Evolutionary conservation across 208 protist genomes (phyloP).

Genomic region (Wallacemonas rigidus): DNA sequence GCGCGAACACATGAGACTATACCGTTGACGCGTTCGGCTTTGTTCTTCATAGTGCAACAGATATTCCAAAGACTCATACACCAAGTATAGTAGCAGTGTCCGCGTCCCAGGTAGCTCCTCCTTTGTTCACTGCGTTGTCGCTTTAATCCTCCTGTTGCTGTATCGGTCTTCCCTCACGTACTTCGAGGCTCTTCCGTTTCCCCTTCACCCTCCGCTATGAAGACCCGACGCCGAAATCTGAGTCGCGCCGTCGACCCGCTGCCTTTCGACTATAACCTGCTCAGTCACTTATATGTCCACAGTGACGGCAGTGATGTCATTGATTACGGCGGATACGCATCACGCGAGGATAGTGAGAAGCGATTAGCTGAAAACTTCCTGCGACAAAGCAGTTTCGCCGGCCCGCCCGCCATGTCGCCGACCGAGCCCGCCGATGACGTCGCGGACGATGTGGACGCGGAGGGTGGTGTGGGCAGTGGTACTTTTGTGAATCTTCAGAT

Average conservation of each 20-base stretch:
- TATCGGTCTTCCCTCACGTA: no score
- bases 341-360: slow-evolving; percentile 21
- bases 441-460: slow-evolving; percentile 24
- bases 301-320: slow-evolving; percentile 75
- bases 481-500: slow-evolving; percentile 22
- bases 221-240: slow-evolving; percentile 47
- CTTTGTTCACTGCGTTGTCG: no score
- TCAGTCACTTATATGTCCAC: slow-evolving; percentile 74
- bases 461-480: slow-evolving; percentile 11
- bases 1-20: no score
- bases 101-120: no score
- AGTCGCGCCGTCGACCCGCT: slow-evolving; percentile 41
- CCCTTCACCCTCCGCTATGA: slow-evolving; percentile 38
- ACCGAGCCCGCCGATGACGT: background rate
- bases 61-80: no score
- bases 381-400: slow-evolving; percentile 44
- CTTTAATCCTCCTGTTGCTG: no score
- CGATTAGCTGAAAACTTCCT: slow-evolving; percentile 39
- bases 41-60: no score
- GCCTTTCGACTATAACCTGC: slow-evolving; percentile 72
- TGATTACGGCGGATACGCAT: slow-evolving; percentile 64
- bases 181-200: no score
- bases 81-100: no score
- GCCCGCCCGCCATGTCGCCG: background rate
- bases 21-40: no score